Evolutionary conservation across 371 early-diverging fungal species (phyloP).

Genomic region (Haplosporangium sp.): DNA sequence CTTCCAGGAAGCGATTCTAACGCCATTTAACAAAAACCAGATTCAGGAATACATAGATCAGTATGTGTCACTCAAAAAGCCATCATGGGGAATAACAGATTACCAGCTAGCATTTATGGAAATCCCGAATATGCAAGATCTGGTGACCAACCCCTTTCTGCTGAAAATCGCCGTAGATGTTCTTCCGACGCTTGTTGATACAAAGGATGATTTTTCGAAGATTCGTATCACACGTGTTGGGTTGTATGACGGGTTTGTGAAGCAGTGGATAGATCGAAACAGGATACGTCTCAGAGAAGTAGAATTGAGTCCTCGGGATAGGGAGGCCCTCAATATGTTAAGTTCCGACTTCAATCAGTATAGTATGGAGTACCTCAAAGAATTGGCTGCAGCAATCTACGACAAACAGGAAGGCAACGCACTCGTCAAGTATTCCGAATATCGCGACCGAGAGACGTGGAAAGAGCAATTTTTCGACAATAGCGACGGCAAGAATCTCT

Average conservation of each 20-base stretch:
- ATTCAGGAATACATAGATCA: constrained; percentile 14
- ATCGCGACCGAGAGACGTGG: constrained; percentile 2
- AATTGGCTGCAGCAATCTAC: constrained; percentile 11
- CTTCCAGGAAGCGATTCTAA: constrained; percentile 11
- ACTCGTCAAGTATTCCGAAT: background rate
- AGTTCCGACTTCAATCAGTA: background rate
- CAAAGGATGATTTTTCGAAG: background rate
- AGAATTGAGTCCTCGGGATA: background rate
- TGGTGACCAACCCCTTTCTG: constrained; percentile 26
- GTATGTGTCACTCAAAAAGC: background rate
- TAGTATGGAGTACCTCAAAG: constrained; percentile 1
- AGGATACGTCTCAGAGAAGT: background rate
- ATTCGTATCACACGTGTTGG: background rate
- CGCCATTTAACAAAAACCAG: constrained; percentile 9
- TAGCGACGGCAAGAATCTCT: background rate
- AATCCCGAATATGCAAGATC: constrained; percentile 11
- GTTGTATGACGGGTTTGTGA: constrained; percentile 13
- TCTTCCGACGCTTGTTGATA: background rate
- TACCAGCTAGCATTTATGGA: constrained; percentile 7
- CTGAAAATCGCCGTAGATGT: constrained; percentile 8
- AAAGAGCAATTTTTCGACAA: constrained; percentile 6
- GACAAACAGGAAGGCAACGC: constrained; percentile 6
- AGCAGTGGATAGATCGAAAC: constrained; percentile 6
- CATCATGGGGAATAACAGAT: background rate
- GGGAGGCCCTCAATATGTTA: background rate